Evolutionary conservation across 108 stramenopile genomes (phyloP).

Genomic region (Conticribra weissflogii): DNA sequence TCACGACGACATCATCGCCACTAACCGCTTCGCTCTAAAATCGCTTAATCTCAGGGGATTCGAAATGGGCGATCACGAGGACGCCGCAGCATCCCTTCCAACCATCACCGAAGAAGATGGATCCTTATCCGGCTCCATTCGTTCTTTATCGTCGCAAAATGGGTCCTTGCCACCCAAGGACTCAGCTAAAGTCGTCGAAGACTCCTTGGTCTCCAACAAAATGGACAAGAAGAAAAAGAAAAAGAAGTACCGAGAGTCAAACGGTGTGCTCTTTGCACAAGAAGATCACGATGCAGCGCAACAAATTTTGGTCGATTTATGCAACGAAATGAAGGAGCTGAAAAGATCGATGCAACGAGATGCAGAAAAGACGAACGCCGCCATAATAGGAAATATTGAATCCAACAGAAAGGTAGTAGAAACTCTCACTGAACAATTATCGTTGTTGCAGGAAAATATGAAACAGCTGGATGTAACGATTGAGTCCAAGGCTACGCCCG

Average conservation of each 20-base stretch:
- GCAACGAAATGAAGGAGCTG: slow-evolving; percentile 52
- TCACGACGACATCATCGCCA: too few species aligned
- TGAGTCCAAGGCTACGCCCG: slow-evolving; percentile 45
- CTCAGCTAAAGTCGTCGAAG: neutral
- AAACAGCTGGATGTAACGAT: slow-evolving; percentile 39
- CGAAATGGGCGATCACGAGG: too few species aligned
- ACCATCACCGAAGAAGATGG: slow-evolving; percentile 49
- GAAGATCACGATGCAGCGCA: slow-evolving; percentile 40
- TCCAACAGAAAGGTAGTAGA: slow-evolving; percentile 40
- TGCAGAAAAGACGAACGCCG: slow-evolving; percentile 8
- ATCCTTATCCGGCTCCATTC: slow-evolving; percentile 13
- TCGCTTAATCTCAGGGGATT: too few species aligned
- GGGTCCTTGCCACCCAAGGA: slow-evolving; percentile 3
- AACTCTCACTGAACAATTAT: slow-evolving; percentile 28
- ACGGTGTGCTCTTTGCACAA: neutral
- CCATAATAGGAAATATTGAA: slow-evolving; percentile 30
- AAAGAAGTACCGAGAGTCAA: slow-evolving; percentile 17
- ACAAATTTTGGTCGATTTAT: slow-evolving; percentile 47
- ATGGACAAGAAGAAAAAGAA: slow-evolving; percentile 38
- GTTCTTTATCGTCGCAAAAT: neutral
- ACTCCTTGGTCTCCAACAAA: slow-evolving; percentile 8
- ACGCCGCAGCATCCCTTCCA: too few species aligned
- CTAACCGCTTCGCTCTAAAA: too few species aligned
- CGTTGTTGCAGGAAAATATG: slow-evolving; percentile 32
- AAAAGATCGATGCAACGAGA: slow-evolving; percentile 27